A percentile compares a stretch with the other conserved stretches of the same genome.
Conservation (phyloP, 345 rosid genomes). For the Hibiscus trionum region DNA sequence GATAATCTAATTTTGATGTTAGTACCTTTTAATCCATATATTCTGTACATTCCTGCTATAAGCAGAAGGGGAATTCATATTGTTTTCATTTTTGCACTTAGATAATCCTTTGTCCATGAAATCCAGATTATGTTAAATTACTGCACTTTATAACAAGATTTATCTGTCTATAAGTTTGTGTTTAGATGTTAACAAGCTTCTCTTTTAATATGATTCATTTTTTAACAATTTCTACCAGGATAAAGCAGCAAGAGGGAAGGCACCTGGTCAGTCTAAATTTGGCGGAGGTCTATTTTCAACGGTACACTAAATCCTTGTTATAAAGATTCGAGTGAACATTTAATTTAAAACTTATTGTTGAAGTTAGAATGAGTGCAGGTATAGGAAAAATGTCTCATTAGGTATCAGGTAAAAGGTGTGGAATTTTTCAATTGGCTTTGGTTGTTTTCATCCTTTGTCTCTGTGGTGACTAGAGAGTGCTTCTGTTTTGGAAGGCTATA, state of each 20-base stretch:
- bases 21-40: background rate
- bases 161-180: background rate
- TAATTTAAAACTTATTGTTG: background rate
- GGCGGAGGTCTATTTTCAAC: constrained; percentile 45
- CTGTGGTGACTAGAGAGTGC: background rate
- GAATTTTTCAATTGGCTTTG: background rate
- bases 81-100: background rate
- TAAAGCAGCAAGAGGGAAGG: constrained; percentile 36
- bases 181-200: background rate
- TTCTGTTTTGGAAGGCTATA: background rate
- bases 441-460: background rate
- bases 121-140: background rate
- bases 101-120: background rate
- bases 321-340: background rate
- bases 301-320: constrained; percentile 26
- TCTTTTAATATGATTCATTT: background rate
- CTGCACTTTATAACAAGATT: background rate
- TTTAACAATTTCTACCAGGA: constrained; percentile 27
- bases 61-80: background rate
- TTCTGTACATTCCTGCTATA: background rate
- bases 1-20: background rate
- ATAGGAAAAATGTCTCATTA: background rate
- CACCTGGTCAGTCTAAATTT: constrained; percentile 32
- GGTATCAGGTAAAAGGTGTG: background rate
- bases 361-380: background rate